Base-by-base conservation (phyloP, 1,284 basidiomycete species). In the Thelephora terrestris region DNA sequence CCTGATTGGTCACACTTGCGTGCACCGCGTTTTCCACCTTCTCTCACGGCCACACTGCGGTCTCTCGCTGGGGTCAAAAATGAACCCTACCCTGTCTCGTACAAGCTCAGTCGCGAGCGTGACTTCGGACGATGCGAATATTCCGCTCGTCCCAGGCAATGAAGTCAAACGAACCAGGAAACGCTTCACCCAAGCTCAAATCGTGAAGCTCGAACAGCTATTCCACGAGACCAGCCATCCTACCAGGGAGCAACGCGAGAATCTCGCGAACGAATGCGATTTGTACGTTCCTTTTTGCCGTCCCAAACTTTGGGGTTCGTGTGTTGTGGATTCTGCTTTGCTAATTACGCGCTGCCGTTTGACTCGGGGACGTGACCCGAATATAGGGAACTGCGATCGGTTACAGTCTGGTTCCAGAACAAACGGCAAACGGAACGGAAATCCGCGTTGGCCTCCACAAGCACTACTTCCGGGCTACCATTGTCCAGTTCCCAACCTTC, bases 351-450 rank as follows among this genome's bases (percentile, higher is more conserved):
- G 3, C 39, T 46, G 46, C 45, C 44, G 37, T 53, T 43, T 14
- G 27, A 20, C 25, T 36, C 27, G 20, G 6, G 24, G 35, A 20
- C 16, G 24, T 4, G 34, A 36, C 45, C 37, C 44, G 14, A 46
- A 40, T 51, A 48, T 55, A 87, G 84, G 73, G 83, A 86, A 63
- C 71, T 76, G 32, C 85, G 85, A 56, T 82, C 81, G 1, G 83
- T 87, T 20, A 87, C 82, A 3, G 81, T 86, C 45, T 87, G 84
- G 84, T 85, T 87, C 67, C 84, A 86, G 62, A 87, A 87, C 63
- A 85, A 85, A 63, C 79, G 84, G 9, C 84, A 87, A 61, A 81
- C 76, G 37, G 82, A 85, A 57, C 79, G 83, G 52, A 78, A 77
- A 57, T 71, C 73, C 38, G 71, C 75, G n/a, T 65, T 77, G 50